Evolutionary conservation across 495 filamentous ascomycete genomes (phyloP).

Genomic region (Melanomma pulvis-pyrius): DNA sequence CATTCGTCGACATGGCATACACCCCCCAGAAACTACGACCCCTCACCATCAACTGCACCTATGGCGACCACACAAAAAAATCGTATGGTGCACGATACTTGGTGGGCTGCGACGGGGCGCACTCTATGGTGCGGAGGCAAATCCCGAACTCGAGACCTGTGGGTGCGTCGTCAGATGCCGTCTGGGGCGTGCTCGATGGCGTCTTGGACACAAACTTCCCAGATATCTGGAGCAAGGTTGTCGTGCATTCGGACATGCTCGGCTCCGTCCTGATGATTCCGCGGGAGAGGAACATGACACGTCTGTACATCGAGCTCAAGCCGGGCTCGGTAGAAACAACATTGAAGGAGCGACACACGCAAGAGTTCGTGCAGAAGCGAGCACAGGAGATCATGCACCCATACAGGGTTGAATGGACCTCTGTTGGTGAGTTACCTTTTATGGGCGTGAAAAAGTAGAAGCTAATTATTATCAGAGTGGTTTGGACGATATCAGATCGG

Average conservation of each 20-base stretch:
- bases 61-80: conserved; percentile 6
- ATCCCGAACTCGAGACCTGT: conserved; percentile 66
- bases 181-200: conserved; percentile 81
- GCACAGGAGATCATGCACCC: conserved; percentile 69
- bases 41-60: conserved; percentile 23
- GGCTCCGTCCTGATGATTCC: conserved; percentile 79
- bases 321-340: conserved; percentile 64
- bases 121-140: conserved; percentile 57
- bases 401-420: conserved; percentile 70
- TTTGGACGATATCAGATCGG: conserved; percentile 65
- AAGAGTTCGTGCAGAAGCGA: conserved; percentile 68
- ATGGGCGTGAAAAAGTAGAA: neutral
- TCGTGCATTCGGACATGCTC: conserved; percentile 64
- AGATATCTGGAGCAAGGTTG: conserved; percentile 72
- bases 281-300: conserved; percentile 72
- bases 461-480: conserved; percentile 52
- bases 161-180: conserved; percentile 62
- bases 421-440: conserved; percentile 42
- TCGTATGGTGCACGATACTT: conserved; percentile 31
- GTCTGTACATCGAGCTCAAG: conserved; percentile 75
- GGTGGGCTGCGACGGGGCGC: conserved; percentile 42
- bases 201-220: conserved; percentile 77
- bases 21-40: conserved; percentile 20
- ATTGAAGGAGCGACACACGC: conserved; percentile 63
- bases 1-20: conserved; percentile 42